Base-by-base conservation (phyloP, 306 rosid genomes). In the Herpetospermum pedunculosum region DNA sequence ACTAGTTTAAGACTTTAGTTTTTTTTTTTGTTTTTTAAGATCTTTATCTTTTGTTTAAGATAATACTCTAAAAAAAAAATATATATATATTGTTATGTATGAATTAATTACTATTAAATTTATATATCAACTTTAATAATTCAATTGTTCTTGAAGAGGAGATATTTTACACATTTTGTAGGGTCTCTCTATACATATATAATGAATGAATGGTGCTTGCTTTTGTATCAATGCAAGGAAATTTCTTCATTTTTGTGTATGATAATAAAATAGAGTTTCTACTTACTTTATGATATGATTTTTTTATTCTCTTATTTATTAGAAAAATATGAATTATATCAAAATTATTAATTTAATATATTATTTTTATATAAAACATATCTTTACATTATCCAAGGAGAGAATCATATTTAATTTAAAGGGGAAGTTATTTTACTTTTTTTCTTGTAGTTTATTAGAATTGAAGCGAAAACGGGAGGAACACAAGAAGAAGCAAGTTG, bases 401-500 rank as follows among this genome's bases (percentile, higher is more conserved):
- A 38, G 84, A 29, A 83, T 76, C 77, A 64, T 81, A 73, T 65
- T 54, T 75, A 80, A 80, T 77, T 46, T 19, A 76, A 75, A 63
- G 71, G 73, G 63, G 74, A 71, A 75, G 23, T 47, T 19, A 3
- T 13, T 74, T 28, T 50, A 69, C 54, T 9, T 19, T 8, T 50
- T 58, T 29, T 58, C 35, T 14, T 58, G 38, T 28, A 14, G 11
- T 74, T 68, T 49, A 70, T 74, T 76, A 34, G 75, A 79, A 79
- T 35, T 34, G 58, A 83, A 73, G 74, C 41, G 48, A 77, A 63
- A 62, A 54, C 44, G 93, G 96, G 88, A 71, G 84, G 84, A 86
- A 82, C 88, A 85, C 94, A 81, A 88, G 92, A 82, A 78, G 58
- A 43, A 77, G 86, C 89, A 82, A 82, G 87, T 85, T 59, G 67